Evolutionary conservation across 2,329 filamentous ascomycete genomes (phyloP).

Genomic region (Cladosporium sp.): DNA sequence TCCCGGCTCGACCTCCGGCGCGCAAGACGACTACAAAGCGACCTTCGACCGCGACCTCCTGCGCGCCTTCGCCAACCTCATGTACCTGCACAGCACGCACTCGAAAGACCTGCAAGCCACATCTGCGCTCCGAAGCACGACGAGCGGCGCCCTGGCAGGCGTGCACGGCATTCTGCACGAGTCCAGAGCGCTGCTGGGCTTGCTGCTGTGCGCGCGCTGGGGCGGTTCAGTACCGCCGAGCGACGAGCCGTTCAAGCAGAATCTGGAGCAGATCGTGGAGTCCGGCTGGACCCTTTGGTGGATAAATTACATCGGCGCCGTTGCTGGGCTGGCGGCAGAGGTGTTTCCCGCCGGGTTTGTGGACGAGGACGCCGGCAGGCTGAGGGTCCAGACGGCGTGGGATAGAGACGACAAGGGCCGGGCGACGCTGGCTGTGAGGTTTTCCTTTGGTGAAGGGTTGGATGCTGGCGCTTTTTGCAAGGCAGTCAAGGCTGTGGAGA

Average conservation of each 20-base stretch:
- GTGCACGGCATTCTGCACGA: slow-evolving; percentile 71
- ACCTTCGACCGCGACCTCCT: slow-evolving; percentile 41
- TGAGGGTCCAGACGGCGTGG: slow-evolving; percentile 42
- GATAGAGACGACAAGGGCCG: slow-evolving; percentile 38
- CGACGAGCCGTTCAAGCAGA: slow-evolving; percentile 52
- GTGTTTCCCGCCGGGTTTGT: slow-evolving; percentile 59
- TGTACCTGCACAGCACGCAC: slow-evolving; percentile 46
- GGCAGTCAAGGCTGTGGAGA: slow-evolving; percentile 44
- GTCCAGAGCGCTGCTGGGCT: slow-evolving; percentile 64
- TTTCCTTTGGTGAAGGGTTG: slow-evolving; percentile 36
- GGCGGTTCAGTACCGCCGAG: slow-evolving; percentile 59
- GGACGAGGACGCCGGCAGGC: slow-evolving; percentile 33
- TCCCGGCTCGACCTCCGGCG: slow-evolving; percentile 13
- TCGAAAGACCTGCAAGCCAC: slow-evolving; percentile 53
- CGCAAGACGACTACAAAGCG: slow-evolving; percentile 39
- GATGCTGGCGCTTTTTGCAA: slow-evolving; percentile 40
- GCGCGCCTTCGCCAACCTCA: slow-evolving; percentile 55
- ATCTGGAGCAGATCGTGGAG: slow-evolving; percentile 52
- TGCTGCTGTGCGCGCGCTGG: slow-evolving; percentile 72
- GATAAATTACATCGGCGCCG: slow-evolving; percentile 59
- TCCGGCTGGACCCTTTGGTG: slow-evolving; percentile 56
- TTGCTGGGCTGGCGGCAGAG: slow-evolving; percentile 54
- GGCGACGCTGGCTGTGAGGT: slow-evolving; percentile 41
- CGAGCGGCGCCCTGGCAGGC: slow-evolving; percentile 62
- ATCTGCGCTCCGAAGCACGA: slow-evolving; percentile 67